Percentiles rank a stretch among this genome's conserved stretches.
Evolutionary conservation across 371 early-diverging fungal species (phyloP).

Genomic region (Neoconidiobolus thromboides): DNA sequence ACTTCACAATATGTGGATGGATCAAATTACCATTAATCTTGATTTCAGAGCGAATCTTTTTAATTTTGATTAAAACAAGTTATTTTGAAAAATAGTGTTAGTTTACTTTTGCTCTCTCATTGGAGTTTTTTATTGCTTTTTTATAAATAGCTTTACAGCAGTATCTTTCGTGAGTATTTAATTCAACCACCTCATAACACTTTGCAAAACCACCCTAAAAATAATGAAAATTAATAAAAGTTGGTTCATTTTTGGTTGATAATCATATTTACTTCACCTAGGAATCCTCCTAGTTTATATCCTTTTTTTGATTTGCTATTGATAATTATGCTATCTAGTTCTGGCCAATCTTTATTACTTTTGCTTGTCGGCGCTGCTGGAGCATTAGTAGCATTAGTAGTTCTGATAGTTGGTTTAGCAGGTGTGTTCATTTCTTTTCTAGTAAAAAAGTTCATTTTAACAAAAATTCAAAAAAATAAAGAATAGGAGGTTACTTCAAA

Average conservation of each 20-base stretch:
- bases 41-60: conserved; percentile 34
- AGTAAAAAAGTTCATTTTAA: no score
- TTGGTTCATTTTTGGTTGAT: no score
- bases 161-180: neutral
- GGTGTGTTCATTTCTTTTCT: no score
- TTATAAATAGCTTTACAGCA: conserved; percentile 3
- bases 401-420: no score
- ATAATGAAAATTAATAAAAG: no score
- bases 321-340: neutral
- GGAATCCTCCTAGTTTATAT: neutral
- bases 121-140: neutral
- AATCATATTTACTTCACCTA: neutral
- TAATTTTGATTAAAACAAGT: no score
- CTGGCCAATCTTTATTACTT: conserved; percentile 1
- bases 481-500: no score
- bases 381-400: neutral
- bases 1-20: conserved; percentile 76
- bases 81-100: no score
- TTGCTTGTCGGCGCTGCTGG: neutral
- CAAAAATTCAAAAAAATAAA: no score
- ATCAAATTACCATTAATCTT: conserved; percentile 57
- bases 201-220: neutral
- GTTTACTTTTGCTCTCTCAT: neutral
- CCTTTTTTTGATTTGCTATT: neutral
- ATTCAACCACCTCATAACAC: neutral